These are phyloP conservation scores for Coccinonectria pachysandricola DNA, from an alignment of 2,329 filamentous ascomycete genomes.

Conservation along the genomic window DNA sequence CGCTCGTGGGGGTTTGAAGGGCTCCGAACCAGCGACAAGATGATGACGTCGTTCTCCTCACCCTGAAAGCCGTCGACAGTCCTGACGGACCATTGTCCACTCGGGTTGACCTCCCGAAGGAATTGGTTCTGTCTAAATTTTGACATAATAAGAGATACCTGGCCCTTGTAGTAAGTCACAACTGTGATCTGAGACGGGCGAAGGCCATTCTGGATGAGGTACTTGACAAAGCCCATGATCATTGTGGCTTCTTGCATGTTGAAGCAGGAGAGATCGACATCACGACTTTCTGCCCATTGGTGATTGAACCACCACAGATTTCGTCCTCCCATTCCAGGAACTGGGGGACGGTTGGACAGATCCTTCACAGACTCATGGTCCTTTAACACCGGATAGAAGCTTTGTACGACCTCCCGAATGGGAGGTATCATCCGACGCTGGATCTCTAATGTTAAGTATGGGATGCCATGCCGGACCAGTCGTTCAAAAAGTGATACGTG, in stretches of 20 bases:
- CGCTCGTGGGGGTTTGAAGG: slow-evolving; percentile 33
- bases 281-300: slow-evolving; percentile 51
- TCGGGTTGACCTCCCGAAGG: slow-evolving; percentile 15
- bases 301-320: slow-evolving; percentile 36
- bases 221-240: slow-evolving; percentile 60
- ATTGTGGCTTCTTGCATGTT: slow-evolving; percentile 68
- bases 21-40: slow-evolving; percentile 73
- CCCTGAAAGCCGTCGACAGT: slow-evolving; percentile 89
- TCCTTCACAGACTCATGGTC: slow-evolving; percentile 34
- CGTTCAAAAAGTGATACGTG: slow-evolving; percentile 73
- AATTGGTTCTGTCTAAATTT: slow-evolving; percentile 27
- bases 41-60: slow-evolving; percentile 76
- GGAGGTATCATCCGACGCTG: slow-evolving; percentile 52
- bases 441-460: slow-evolving; percentile 52
- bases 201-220: slow-evolving; percentile 61
- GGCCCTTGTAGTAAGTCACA: slow-evolving; percentile 81
- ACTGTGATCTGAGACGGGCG: slow-evolving; percentile 57
- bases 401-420: slow-evolving; percentile 34
- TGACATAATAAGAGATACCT: slow-evolving; percentile 54
- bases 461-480: slow-evolving; percentile 54
- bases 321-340: slow-evolving; percentile 35
- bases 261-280: slow-evolving; percentile 53
- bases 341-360: slow-evolving; percentile 22
- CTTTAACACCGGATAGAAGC: slow-evolving; percentile 34
- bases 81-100: slow-evolving; percentile 46